Percentiles rank a stretch among this genome's conserved stretches.
Evolutionary conservation across 805 yeast genomes (phyloP).

Genomic region (Zygosaccharomyces kombuchaensis): DNA sequence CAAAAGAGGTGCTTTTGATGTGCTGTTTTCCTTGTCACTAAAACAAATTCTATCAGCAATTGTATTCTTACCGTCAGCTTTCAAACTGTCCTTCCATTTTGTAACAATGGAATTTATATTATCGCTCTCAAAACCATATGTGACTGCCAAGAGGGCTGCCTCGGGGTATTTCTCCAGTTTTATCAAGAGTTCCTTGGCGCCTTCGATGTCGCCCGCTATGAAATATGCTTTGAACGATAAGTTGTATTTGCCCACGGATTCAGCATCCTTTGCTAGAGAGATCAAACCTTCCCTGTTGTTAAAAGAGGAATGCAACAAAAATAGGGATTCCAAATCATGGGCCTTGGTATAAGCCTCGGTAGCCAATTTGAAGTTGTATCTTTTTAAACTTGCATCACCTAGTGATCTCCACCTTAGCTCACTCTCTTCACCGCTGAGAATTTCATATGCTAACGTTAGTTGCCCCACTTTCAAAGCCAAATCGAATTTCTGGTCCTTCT

Average conservation of each 20-base stretch:
- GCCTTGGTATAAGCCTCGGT: slow-evolving; percentile 74
- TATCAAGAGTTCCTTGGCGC: slow-evolving; percentile 61
- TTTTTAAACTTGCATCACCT: slow-evolving; percentile 78
- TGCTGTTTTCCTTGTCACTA: slow-evolving; percentile 22
- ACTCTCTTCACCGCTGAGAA: slow-evolving; percentile 49
- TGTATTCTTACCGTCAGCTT: slow-evolving; percentile 45
- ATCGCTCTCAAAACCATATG: slow-evolving; percentile 53
- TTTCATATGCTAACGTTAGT: slow-evolving; percentile 64
- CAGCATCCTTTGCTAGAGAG: slow-evolving; percentile 63
- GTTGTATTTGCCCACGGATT: slow-evolving; percentile 73
- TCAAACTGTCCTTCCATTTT: slow-evolving; percentile 64
- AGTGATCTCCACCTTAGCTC: slow-evolving; percentile 84
- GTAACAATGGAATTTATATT: slow-evolving; percentile 46
- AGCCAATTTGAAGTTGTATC: slow-evolving; percentile 80
- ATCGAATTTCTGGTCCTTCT: slow-evolving; percentile 86
- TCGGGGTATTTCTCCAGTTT: slow-evolving; percentile 72
- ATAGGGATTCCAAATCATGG: slow-evolving; percentile 73
- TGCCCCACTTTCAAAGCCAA: slow-evolving; percentile 75
- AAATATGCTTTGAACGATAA: slow-evolving; percentile 90
- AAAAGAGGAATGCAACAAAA: slow-evolving; percentile 76
- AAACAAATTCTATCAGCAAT: slow-evolving; percentile 63
- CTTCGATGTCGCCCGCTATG: slow-evolving; percentile 67
- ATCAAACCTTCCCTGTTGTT: slow-evolving; percentile 60
- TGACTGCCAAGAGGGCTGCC: slow-evolving; percentile 74
- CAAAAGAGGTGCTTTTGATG: slow-evolving; percentile 30